phyloP scores from a whole-genome alignment of 495 filamentous ascomycete species.

The Parmelia sp. region DNA sequence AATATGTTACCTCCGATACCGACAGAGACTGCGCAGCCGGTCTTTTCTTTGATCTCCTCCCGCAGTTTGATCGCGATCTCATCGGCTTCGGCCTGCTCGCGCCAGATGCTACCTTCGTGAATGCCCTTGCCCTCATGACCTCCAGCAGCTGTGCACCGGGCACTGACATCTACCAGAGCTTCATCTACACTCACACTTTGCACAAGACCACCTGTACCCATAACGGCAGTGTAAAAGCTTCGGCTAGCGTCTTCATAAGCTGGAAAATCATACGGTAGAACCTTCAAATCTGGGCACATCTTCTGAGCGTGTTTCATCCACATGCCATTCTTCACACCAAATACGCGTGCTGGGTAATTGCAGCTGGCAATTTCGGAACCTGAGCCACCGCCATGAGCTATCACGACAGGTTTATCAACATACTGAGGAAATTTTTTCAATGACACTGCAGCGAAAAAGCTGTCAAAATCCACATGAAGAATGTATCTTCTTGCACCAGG shows the following conservation, averaged over 20 bases:
- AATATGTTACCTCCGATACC: conserved; percentile 90
- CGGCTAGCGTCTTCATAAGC: conserved; percentile 89
- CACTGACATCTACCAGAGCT: conserved; percentile 73
- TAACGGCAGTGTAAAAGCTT: conserved; percentile 76
- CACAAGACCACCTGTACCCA: conserved; percentile 71
- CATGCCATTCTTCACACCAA: conserved; percentile 93
- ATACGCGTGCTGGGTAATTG: conserved; percentile 83
- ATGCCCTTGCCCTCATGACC: conserved; percentile 63
- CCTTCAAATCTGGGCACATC: conserved; percentile 75
- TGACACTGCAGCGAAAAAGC: conserved; percentile 94
- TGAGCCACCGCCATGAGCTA: conserved; percentile 77
- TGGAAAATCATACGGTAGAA: conserved; percentile 87
- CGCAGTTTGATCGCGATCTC: conserved; percentile 64
- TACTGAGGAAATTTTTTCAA: conserved; percentile 69
- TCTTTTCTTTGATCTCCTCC: conserved; percentile 59
- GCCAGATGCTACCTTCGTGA: conserved; percentile 65
- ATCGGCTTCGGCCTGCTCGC: conserved; percentile 76
- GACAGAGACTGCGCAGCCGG: conserved; percentile 84
- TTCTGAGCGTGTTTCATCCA: conserved; percentile 92
- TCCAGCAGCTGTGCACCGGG: conserved; percentile 56
- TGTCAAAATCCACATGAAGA: conserved; percentile 95
- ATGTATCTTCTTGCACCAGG: conserved; percentile 71
- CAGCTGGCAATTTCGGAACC: conserved; percentile 96
- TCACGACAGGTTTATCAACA: conserved; percentile 73
- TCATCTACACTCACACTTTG: conserved; percentile 98